Conservation (phyloP, 2,329 filamentous ascomycete genomes). For the Calonectria naviculata region DNA sequence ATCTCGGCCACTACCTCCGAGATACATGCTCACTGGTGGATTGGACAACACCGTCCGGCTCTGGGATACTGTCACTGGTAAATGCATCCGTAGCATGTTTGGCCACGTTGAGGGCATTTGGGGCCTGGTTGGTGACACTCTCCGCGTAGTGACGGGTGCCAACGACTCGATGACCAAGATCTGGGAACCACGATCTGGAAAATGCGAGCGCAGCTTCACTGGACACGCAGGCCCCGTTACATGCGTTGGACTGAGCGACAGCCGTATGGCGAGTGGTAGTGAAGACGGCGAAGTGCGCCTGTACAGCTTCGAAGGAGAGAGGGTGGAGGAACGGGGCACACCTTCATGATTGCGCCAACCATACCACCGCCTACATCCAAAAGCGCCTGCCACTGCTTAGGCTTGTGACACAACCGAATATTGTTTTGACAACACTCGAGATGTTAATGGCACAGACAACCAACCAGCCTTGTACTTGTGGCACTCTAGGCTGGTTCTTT, state of each 20-base stretch:
- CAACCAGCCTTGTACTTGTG: background rate
- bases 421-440: slow-evolving; percentile 6
- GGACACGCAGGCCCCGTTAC: slow-evolving; percentile 93
- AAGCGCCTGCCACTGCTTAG: background rate
- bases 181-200: slow-evolving; percentile 93
- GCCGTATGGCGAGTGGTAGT: slow-evolving; percentile 88
- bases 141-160: slow-evolving; percentile 88
- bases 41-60: slow-evolving; percentile 92
- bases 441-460: background rate
- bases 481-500: background rate
- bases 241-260: slow-evolving; percentile 91
- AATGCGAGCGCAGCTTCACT: slow-evolving; percentile 91
- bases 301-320: slow-evolving; percentile 76
- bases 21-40: slow-evolving; percentile 93
- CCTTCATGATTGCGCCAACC: slow-evolving; percentile 52
- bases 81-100: slow-evolving; percentile 92
- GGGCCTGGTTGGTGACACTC: slow-evolving; percentile 88
- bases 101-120: slow-evolving; percentile 97
- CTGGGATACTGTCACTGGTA: slow-evolving; percentile 87
- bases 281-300: slow-evolving; percentile 93
- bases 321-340: slow-evolving; percentile 61
- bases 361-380: background rate
- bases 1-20: slow-evolving; percentile 78
- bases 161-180: slow-evolving; percentile 95
- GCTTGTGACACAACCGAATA: slow-evolving; percentile 4